These are phyloP conservation scores for Kodamaea fukazawae DNA, from an alignment of 805 yeast species.

Conservation along the genomic window DNA sequence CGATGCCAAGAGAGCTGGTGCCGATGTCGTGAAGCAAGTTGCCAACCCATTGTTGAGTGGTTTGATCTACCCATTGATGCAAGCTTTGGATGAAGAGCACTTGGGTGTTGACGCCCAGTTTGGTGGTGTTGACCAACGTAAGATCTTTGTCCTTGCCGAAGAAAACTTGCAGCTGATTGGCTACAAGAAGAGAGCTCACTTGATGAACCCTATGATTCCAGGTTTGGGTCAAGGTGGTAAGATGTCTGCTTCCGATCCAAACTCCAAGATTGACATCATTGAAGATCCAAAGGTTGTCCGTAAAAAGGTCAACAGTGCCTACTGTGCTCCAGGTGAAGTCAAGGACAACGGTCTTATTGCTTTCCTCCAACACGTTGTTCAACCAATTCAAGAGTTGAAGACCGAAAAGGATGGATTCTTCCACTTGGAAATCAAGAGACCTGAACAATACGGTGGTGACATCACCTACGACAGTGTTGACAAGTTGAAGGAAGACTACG, in stretches of 20 bases:
- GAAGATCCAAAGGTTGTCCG: constrained; percentile 86
- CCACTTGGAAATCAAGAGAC: constrained; percentile 76
- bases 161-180: constrained; percentile 85
- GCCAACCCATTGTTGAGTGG: constrained; percentile 91
- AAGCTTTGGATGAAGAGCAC: constrained; percentile 93
- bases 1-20: constrained; percentile 98
- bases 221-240: constrained; percentile 96
- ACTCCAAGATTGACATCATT: constrained; percentile 88
- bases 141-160: constrained; percentile 94
- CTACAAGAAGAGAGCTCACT: constrained; percentile 95
- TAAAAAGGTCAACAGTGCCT: constrained; percentile 90
- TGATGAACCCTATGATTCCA: constrained; percentile 99
- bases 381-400: constrained; percentile 82
- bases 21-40: constrained; percentile 98
- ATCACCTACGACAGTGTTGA: constrained; percentile 67
- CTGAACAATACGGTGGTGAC: constrained; percentile 97
- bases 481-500: constrained; percentile 68
- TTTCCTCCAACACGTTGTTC: constrained; percentile 77
- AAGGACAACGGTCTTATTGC: constrained; percentile 90
- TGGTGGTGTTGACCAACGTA: constrained; percentile 99
- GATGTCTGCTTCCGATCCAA: constrained; percentile 99
- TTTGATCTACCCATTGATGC: constrained; percentile 96
- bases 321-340: constrained; percentile 89
- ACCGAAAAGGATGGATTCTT: constrained; percentile 52
- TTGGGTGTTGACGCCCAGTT: constrained; percentile 89